Evolutionary conservation across 106 monocot genomes (phyloP), one percentile per base, ranked within the genome.

Genomic region (Dioscorea dumetorum): DNA sequence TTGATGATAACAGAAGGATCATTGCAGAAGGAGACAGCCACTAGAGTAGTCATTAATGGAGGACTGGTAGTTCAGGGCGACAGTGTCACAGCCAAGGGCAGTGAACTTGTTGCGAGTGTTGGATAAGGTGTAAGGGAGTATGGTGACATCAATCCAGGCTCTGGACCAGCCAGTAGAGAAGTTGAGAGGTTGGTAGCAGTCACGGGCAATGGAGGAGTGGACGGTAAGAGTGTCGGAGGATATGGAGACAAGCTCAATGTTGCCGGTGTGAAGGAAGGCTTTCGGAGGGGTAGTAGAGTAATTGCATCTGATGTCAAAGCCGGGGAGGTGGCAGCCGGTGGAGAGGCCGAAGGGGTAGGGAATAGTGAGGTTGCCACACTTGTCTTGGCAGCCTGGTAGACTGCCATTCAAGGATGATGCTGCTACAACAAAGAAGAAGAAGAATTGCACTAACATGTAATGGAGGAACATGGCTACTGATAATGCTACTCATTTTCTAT

Each of bases 321-420:
- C 74, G n/a, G 60, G 58, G 17, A 49, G 22, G 74, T 64, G 67
- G 61, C 83, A 87, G 19, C 69, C 77, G 11, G 57, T 2, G 5
- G 52, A 33, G 58, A 65, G 70, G 50, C 87, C 87, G 66, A 87
- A 87, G 21, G 87, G 87, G 72, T 82, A 87, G 8, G 87, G 87
- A 32, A 87, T 57, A 63, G 62, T 74, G 60, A 74, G 17, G 70
- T 82, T 64, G 16, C 82, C 86, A 73, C 82, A 87, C 22, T 24
- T 33, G 17, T 48, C 34, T 11, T 62, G 78, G 78, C 78, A 79
- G 10, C 78, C 72, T 1, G 68, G 68, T 3, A 79, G 48, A 8
- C 50, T 34, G 48, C 21, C 59, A 22, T 31, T 3, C 7, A 65
- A 3, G 20, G 68, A 15, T 0, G 13, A 23, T 32, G 31, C 15